A percentile compares a stretch with the other conserved stretches of the same genome.
These are phyloP conservation scores for Pascua sp. DNA, from an alignment of 1,284 basidiomycete species.

Conservation along the genomic window DNA sequence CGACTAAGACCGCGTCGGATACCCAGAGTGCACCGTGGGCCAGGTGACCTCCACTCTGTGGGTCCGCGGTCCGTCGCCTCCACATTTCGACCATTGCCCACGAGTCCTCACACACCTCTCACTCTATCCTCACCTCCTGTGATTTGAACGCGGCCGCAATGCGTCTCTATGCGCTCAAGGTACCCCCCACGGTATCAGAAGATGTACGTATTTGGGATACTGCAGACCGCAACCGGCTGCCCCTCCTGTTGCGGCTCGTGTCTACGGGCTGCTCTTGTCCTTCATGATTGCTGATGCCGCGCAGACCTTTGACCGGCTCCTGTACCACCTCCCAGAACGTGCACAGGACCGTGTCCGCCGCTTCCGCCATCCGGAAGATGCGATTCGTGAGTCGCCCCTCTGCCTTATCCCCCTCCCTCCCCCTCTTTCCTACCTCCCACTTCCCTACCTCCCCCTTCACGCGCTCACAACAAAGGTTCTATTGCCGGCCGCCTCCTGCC, in stretches of 20 bases:
- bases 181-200: conserved; percentile 9
- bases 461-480: conserved; percentile 22
- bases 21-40: too few species aligned
- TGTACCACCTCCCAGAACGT: conserved; percentile 17
- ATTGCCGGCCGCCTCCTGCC: conserved; percentile 34
- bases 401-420: not conserved
- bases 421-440: conserved; percentile 1
- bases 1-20: too few species aligned
- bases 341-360: conserved; percentile 28
- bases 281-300: too few species aligned
- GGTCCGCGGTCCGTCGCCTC: too few species aligned
- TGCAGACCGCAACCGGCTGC: not conserved
- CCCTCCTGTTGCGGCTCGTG: too few species aligned
- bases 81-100: too few species aligned
- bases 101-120: too few species aligned
- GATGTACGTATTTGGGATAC: conserved; percentile 3
- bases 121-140: too few species aligned
- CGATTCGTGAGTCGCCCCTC: conserved; percentile 20
- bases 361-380: conserved; percentile 32
- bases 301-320: conserved; percentile 27
- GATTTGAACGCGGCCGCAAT: too few species aligned
- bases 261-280: too few species aligned
- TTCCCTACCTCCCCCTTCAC: not conserved
- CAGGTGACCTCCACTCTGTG: too few species aligned
- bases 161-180: conserved; percentile 17